phyloP scores from a whole-genome alignment of 2,329 filamentous ascomycete genomes.

The Pseudovirgaria hyperparasitica region DNA sequence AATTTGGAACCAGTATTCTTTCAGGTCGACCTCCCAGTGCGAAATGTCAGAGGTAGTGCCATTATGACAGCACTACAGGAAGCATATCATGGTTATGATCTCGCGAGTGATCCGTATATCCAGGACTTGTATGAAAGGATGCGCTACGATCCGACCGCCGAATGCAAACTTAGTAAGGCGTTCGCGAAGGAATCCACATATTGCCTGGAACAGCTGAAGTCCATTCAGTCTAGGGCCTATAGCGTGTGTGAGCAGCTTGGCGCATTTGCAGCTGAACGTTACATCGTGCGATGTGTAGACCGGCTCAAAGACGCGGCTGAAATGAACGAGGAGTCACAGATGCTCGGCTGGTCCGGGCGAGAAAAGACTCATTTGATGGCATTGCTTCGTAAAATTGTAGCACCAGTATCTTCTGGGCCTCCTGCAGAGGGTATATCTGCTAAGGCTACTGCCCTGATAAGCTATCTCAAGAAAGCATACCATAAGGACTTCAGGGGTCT shows the following conservation, averaged over 20 bases:
- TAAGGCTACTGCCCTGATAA: background rate
- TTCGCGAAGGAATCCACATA: constrained; percentile 23
- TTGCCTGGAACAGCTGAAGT: constrained; percentile 24
- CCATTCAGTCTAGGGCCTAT: constrained; percentile 18
- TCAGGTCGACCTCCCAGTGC: constrained; percentile 8
- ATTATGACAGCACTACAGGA: constrained; percentile 10
- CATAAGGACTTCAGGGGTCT: constrained; percentile 28
- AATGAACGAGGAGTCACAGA: constrained; percentile 10
- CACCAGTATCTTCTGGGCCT: background rate
- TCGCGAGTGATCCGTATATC: constrained; percentile 28
- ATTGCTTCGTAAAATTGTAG: constrained; percentile 7
- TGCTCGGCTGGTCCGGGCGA: constrained; percentile 17
- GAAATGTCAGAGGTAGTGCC: background rate
- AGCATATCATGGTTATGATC: constrained; percentile 16
- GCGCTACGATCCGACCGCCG: constrained; percentile 11
- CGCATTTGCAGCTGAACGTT: constrained; percentile 23
- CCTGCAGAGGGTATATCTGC: no score
- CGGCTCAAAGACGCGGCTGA: constrained; percentile 11
- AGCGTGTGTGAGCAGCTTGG: constrained; percentile 27
- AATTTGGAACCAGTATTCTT: constrained; percentile 31
- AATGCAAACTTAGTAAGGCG: constrained; percentile 14
- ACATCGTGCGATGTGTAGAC: constrained; percentile 22
- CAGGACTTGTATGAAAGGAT: constrained; percentile 16
- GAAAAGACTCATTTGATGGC: constrained; percentile 23
- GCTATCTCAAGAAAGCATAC: constrained; percentile 24